Percentiles rank a stretch among this genome's conserved stretches.
Evolutionary conservation across 306 rosid genomes (phyloP).

Genomic region (Lupinus albus): DNA sequence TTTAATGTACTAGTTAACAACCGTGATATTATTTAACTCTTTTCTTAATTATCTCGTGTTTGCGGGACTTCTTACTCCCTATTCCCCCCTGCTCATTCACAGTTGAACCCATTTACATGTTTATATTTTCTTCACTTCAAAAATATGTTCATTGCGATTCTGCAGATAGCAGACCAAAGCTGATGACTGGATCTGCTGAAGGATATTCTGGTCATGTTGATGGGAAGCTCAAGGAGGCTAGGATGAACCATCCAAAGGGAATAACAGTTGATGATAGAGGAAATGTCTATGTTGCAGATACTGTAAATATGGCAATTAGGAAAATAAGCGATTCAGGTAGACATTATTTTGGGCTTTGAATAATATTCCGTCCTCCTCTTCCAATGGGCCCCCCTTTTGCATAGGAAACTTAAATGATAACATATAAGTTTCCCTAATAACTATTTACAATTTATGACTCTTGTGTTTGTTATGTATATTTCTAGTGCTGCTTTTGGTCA

Average conservation of each 20-base stretch:
- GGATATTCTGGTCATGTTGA: constrained; percentile 86
- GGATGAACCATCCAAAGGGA: constrained; percentile 90
- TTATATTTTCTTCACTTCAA: constrained; percentile 26
- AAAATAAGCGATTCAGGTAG: constrained; percentile 84
- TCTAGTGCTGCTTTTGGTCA: background rate
- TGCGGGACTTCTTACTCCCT: too few relatives aligned
- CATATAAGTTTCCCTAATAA: background rate
- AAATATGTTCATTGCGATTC: constrained; percentile 35
- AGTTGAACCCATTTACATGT: constrained; percentile 4
- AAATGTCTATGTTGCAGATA: constrained; percentile 86
- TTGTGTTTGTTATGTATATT: background rate
- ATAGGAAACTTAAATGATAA: constrained; percentile 9
- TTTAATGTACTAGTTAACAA: too few relatives aligned
- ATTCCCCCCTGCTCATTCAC: background rate
- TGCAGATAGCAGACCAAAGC: constrained; percentile 84
- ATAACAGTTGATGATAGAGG: constrained; percentile 85
- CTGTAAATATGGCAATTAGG: constrained; percentile 83
- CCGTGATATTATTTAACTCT: too few relatives aligned
- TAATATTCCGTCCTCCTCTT: background rate
- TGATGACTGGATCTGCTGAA: constrained; percentile 84
- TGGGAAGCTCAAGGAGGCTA: constrained; percentile 78
- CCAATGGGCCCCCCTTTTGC: background rate
- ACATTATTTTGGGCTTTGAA: constrained; percentile 12
- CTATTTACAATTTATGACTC: background rate
- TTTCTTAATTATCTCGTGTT: background rate